These are phyloP conservation scores for Dictyophora rubrovolvata DNA, from an alignment of 768 basidiomycete genomes.

Conservation along the genomic window DNA sequence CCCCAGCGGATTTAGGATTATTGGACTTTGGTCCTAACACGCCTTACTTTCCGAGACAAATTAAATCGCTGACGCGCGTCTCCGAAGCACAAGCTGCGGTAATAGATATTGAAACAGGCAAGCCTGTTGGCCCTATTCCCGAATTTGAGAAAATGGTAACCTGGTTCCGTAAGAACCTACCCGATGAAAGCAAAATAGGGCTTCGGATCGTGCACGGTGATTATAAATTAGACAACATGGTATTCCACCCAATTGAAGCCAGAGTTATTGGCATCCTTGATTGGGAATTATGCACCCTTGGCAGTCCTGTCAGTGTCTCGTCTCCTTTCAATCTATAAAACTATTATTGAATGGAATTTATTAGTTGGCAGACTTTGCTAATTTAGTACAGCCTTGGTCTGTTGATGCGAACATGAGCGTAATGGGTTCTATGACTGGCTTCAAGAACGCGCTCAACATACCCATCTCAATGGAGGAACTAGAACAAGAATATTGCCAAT, in stretches of 20 bases:
- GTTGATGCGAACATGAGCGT: constrained; percentile 29
- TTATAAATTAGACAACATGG: constrained; percentile 94
- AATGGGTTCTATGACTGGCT: constrained; percentile 32
- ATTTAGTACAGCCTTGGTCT: constrained; percentile 80
- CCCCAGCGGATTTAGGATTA: constrained; percentile 58
- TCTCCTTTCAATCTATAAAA: neutral
- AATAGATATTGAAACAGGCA: constrained; percentile 52
- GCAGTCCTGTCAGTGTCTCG: constrained; percentile 58
- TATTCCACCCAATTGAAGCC: constrained; percentile 90
- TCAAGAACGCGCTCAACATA: constrained; percentile 51
- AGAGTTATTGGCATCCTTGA: constrained; percentile 91
- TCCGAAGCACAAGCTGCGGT: constrained; percentile 68
- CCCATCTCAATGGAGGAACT: constrained; percentile 61
- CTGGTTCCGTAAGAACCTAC: constrained; percentile 70
- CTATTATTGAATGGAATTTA: neutral
- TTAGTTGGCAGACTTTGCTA: constrained; percentile 78
- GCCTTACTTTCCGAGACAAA: constrained; percentile 88
- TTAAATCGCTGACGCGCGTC: constrained; percentile 76
- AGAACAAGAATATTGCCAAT: constrained; percentile 73
- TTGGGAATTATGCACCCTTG: constrained; percentile 95
- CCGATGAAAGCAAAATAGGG: constrained; percentile 66
- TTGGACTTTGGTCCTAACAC: constrained; percentile 59
- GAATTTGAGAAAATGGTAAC: constrained; percentile 56
- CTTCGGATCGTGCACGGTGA: constrained; percentile 93
- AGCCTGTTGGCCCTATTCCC: constrained; percentile 48